Base-by-base conservation (phyloP, 768 basidiomycete species). In the Asterophora parasitica region DNA sequence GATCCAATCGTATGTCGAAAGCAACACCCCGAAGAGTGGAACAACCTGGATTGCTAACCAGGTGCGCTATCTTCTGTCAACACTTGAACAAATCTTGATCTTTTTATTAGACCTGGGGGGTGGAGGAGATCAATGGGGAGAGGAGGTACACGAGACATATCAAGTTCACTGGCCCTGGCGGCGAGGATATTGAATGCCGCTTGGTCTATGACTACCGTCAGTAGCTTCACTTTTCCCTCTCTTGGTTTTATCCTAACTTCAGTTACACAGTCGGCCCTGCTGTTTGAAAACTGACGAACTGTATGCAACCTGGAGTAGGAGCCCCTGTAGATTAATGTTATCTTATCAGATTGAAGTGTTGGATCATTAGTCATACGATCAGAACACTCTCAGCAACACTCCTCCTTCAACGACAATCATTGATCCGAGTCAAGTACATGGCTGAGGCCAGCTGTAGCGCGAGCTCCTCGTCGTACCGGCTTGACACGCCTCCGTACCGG, bases 171-270 rank as follows among this genome's bases (percentile, higher is more conserved):
- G 83, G 83, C 0, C 76, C 83, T 4, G 58, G 68, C 27, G 78
- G 69, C 8, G 75, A 83, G 54, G 76, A 78, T 30, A 78, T 87
- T 41, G 68, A 77, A 47, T 68, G 71, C 8, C 75, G 71, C 34
- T 60, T 88, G 31, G 70, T 83, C 15, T 89, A 87, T 51, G 83
- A 88, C 57, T 87, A 87, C 53, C 48, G 85, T 86, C 44, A 63
- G 83, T 66, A 16, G 11, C 33, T 3, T 5, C 28, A 34, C 27
- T 40, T 2, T 4, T 4, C 8, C 5, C 7, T 12, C 19, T 48
- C 23, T 37, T 10, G 13, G 11, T 7, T 12, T 13, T 32, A 6
- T 43, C 38, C 13, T 27, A 15, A 40, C n/a, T 16, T 9, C 30
- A 17, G 27, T 20, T 26, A 2, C 27, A 8, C 17, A 43, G 42